Conservation (phyloP, 164 flowering plant genomes). For the Sextonia rubra region DNA sequence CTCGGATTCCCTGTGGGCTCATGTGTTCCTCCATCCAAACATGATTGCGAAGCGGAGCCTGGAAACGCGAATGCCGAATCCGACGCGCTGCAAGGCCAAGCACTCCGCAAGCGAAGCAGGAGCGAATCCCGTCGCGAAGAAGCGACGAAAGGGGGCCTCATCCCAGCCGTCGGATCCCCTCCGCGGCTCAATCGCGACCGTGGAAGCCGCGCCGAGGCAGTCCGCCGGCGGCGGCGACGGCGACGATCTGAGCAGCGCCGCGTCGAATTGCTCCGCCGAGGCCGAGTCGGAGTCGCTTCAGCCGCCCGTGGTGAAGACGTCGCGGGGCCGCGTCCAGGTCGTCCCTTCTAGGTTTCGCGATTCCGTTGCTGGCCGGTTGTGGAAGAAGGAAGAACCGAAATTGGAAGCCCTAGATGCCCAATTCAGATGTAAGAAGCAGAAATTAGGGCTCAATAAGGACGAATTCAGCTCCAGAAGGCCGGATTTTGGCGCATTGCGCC, state of each 20-base stretch:
- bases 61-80: slow-evolving; percentile 41
- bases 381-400: slow-evolving; percentile 34
- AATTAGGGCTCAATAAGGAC: slow-evolving; percentile 20
- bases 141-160: slow-evolving; percentile 27
- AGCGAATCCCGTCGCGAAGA: slow-evolving; percentile 12
- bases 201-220: slow-evolving; percentile 17
- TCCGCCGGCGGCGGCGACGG: slow-evolving; percentile 13
- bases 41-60: slow-evolving; percentile 43
- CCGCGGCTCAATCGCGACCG: slow-evolving; percentile 51
- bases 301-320: slow-evolving; percentile 38
- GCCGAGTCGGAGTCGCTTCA: slow-evolving; percentile 23
- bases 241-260: slow-evolving; percentile 19
- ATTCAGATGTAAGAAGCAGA: slow-evolving; percentile 23
- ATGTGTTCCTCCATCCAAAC: not conserved
- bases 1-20: not conserved
- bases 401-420: slow-evolving; percentile 17
- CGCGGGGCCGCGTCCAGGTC: slow-evolving; percentile 49
- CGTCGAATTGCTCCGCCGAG: slow-evolving; percentile 26
- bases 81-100: slow-evolving; percentile 36
- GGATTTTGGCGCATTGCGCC: slow-evolving; percentile 24
- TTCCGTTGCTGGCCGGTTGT: slow-evolving; percentile 41
- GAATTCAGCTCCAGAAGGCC: slow-evolving; percentile 16
- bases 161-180: slow-evolving; percentile 51
- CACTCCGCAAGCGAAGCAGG: slow-evolving; percentile 17
- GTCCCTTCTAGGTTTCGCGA: slow-evolving; percentile 55